Percentiles rank a stretch among this genome's conserved stretches.
Evolutionary conservation across 192 early-diverging fungal genomes (phyloP).

Genomic region (Jimgerdemannia flammicorona): DNA sequence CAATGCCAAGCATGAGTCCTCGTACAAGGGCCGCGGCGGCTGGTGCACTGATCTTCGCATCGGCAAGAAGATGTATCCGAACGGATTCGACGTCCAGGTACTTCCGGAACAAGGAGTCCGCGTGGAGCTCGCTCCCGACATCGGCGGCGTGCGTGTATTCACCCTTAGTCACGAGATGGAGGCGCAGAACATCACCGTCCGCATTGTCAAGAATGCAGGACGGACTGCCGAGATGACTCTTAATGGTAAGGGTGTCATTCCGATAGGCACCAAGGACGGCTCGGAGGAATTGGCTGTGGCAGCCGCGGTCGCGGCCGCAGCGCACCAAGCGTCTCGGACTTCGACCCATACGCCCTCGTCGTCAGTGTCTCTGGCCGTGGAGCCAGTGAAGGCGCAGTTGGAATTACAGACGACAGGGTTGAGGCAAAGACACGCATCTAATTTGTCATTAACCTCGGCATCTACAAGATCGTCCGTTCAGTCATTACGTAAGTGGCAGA

Average conservation of each 20-base stretch:
- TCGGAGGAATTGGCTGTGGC: constrained; percentile 8
- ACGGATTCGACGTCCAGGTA: constrained; percentile 41
- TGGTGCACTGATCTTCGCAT: constrained; percentile 47
- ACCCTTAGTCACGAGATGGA: constrained; percentile 19
- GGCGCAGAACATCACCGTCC: constrained; percentile 14
- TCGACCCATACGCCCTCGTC: not conserved
- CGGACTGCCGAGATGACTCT: not conserved
- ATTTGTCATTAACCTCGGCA: not conserved
- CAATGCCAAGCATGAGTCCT: constrained; percentile 34
- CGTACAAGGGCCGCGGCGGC: constrained; percentile 8
- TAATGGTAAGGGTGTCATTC: constrained; percentile 18
- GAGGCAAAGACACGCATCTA: not conserved
- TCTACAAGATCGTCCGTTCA: not conserved
- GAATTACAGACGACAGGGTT: not conserved
- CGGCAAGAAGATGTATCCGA: constrained; percentile 33
- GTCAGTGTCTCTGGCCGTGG: not conserved
- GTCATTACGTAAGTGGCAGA: not conserved
- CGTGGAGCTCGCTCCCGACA: constrained; percentile 40
- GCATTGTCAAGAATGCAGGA: constrained; percentile 3
- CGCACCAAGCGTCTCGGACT: not conserved
- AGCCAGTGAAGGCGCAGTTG: not conserved
- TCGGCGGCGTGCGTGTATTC: constrained; percentile 33
- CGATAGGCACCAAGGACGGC: constrained; percentile 17
- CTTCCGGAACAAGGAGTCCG: constrained; percentile 35
- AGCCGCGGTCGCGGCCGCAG: no score